Conservation (phyloP, 169 alveolate genomes). For the Miamiensis avidus region DNA sequence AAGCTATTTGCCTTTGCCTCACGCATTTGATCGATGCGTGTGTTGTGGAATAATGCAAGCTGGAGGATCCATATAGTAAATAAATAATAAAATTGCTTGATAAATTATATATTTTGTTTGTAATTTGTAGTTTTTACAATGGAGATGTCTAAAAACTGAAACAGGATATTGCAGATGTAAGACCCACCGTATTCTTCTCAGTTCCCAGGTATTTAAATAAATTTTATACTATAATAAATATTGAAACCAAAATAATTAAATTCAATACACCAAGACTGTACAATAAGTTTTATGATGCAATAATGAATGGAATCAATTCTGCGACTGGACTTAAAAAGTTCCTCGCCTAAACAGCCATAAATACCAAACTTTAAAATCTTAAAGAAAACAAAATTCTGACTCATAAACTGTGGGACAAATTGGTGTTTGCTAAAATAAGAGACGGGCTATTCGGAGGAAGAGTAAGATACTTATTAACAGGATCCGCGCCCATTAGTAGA, state of each 20-base stretch:
- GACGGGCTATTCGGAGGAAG: background rate
- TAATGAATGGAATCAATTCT: constrained; percentile 38
- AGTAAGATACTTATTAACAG: constrained; percentile 64
- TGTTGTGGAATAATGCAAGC: constrained; percentile 1
- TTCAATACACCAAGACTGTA: constrained; percentile 51
- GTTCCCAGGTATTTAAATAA: constrained; percentile 40
- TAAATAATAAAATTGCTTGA: no score
- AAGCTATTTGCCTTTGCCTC: constrained; percentile 63
- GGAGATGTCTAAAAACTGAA: constrained; percentile 32
- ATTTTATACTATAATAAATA: no score
- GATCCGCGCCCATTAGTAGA: constrained; percentile 78
- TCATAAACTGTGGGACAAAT: background rate
- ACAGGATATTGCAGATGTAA: constrained; percentile 41
- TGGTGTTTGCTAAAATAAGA: background rate
- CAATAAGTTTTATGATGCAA: constrained; percentile 57
- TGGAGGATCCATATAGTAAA: constrained; percentile 46
- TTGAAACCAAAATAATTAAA: no score
- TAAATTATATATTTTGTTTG: no score
- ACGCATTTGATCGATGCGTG: constrained; percentile 58
- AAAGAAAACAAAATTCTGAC: constrained; percentile 5
- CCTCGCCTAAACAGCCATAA: constrained; percentile 44
- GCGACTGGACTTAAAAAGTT: constrained; percentile 36
- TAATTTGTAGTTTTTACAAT: constrained; percentile 16
- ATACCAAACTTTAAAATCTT: constrained; percentile 42
- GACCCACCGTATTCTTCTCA: constrained; percentile 49